Evolutionary conservation across 2,329 filamentous ascomycete species (phyloP), one percentile per base, ranked within the genome.

Genomic region (Alternaria incomplexa): DNA sequence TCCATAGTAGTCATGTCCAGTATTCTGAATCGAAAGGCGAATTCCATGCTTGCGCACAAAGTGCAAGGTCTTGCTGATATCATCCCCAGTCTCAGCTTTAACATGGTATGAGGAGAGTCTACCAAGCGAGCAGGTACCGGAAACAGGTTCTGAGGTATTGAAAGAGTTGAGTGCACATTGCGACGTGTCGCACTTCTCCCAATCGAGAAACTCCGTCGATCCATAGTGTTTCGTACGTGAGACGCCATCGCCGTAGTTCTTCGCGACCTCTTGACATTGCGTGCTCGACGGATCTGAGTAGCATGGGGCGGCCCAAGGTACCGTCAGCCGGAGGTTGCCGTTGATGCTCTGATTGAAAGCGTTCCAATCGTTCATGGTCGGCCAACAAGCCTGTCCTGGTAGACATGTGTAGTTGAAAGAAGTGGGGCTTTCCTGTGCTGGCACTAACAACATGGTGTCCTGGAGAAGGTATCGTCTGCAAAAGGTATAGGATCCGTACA

Each of bases 361-460:
- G 13, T 62, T 65, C 77, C 77, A 79, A 15, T 78, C 65, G n/a
- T 8, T 66, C n/a, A 59, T 40, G 2, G 70, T 72, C 12, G 76
- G 76, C 77, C 77, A 79, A 51, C 81, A 83, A 23, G 62, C 50
- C 54, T 82, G 77, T 6, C 72, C 73, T 3, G 81, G 81, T 60
- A 67, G 63, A 55, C 77, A 79, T 28, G 75, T 75, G 56, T 77
- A 77, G 28, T 73, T 77, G 5, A 66, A 73, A 3, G 57, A 23
- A 7, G 44, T n/a, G 12, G 52, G 13, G 15, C 3, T 28, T 3
- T 54, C 44, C 1, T 32, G n/a, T 15, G 15, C 26, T 17, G 51
- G 22, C 6, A 44, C 8, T 3, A 56, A 47, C 15, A 52, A 30
- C 15, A 43, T 36, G 13, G 20, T 12, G 23, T 15, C 8, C 22